Percentiles rank a stretch among this genome's conserved stretches.
Evolutionary conservation across 129 eudicot genomes (phyloP).

Genomic region (Dittrichia graveolens): DNA sequence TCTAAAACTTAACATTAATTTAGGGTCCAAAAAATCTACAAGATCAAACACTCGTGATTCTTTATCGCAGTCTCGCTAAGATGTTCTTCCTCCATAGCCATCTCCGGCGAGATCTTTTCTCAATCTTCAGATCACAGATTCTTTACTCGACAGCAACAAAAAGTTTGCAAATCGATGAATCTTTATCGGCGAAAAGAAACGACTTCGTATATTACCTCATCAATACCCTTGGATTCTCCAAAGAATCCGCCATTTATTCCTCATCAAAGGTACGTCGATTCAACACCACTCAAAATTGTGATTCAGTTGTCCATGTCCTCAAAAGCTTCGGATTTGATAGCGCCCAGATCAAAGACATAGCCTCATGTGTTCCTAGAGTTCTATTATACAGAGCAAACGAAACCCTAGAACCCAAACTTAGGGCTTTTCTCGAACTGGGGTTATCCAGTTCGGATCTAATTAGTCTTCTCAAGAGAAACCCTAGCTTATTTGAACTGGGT

Average conservation of each 20-base stretch:
- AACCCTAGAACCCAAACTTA: constrained; percentile 53
- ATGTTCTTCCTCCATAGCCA: constrained; percentile 26
- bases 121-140: constrained; percentile 10
- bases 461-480: constrained; percentile 29
- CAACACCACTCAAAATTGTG: constrained; percentile 25
- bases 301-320: constrained; percentile 28
- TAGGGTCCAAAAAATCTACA: not conserved
- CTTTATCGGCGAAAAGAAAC: constrained; percentile 3
- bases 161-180: not conserved
- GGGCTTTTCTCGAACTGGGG: constrained; percentile 40
- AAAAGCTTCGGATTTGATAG: constrained; percentile 30
- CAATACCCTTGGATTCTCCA: constrained; percentile 42
- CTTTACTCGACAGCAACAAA: constrained; percentile 19
- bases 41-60: not conserved
- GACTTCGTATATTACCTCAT: constrained; percentile 32
- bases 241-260: constrained; percentile 36
- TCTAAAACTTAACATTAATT: no score
- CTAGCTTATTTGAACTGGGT: constrained; percentile 28
- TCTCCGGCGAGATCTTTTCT: constrained; percentile 18
- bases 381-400: constrained; percentile 26
- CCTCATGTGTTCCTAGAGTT: constrained; percentile 29
- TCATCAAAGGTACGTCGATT: constrained; percentile 32
- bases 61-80: not conserved
- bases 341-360: constrained; percentile 44
- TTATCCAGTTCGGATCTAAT: constrained; percentile 34